A percentile compares a stretch with the other conserved stretches of the same genome.
These are phyloP conservation scores for Zopfia rhizophila DNA, from an alignment of 2,329 filamentous ascomycete genomes.

Conservation along the genomic window DNA sequence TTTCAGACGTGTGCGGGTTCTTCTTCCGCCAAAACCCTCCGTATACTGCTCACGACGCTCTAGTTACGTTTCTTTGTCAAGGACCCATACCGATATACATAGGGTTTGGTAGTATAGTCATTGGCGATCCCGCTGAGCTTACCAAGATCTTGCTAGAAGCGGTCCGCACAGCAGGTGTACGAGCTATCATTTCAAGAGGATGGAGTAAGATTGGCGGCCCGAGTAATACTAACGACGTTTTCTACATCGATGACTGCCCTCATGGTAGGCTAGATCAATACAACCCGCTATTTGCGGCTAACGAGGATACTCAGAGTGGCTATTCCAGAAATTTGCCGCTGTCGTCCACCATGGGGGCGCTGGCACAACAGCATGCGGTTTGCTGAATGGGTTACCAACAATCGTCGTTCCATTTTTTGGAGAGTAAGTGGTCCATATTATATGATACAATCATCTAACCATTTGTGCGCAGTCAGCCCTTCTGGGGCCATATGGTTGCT, in stretches of 20 bases:
- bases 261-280: slow-evolving; percentile 67
- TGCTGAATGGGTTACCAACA: slow-evolving; percentile 63
- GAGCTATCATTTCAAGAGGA: slow-evolving; percentile 66
- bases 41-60: slow-evolving; percentile 52
- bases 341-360: slow-evolving; percentile 70
- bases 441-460: background rate
- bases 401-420: slow-evolving; percentile 68
- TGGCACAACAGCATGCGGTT: slow-evolving; percentile 67
- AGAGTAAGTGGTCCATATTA: slow-evolving; percentile 43
- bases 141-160: slow-evolving; percentile 61
- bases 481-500: slow-evolving; percentile 66
- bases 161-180: slow-evolving; percentile 45
- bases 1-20: slow-evolving; percentile 55
- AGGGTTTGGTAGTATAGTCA: slow-evolving; percentile 67
- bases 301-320: slow-evolving; percentile 58
- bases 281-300: too few species aligned
- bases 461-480: slow-evolving; percentile 53
- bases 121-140: slow-evolving; percentile 60
- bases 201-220: slow-evolving; percentile 59
- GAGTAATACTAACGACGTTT: slow-evolving; percentile 52
- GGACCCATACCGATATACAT: slow-evolving; percentile 66
- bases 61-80: slow-evolving; percentile 58
- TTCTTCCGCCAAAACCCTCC: slow-evolving; percentile 54
- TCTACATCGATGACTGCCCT: slow-evolving; percentile 64
- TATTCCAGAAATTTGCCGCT: slow-evolving; percentile 65